Percentiles rank a stretch among this genome's conserved stretches.
Evolutionary conservation across 2,329 filamentous ascomycete genomes (phyloP).

Genomic region (Bipolaris zeicola): DNA sequence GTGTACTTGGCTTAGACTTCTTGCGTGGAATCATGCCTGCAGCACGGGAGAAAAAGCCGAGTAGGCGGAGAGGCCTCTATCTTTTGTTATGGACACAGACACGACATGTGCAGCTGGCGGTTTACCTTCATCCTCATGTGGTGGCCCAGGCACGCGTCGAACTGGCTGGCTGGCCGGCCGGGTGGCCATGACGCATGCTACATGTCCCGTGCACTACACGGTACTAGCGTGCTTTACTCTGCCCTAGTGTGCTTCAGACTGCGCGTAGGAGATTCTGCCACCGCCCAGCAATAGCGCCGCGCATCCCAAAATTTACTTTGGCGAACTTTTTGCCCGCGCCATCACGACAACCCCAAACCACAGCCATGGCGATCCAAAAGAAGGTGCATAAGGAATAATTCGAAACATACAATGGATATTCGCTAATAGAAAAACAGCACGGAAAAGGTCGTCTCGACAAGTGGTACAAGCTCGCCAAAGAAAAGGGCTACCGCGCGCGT

Average conservation of each 20-base stretch:
- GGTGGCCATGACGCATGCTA: slow-evolving; percentile 28
- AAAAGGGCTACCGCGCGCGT: slow-evolving; percentile 94
- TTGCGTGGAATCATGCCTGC: slow-evolving; percentile 49
- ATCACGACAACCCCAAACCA: slow-evolving; percentile 25
- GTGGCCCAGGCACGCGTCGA: slow-evolving; percentile 17
- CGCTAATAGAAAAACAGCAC: slow-evolving; percentile 59
- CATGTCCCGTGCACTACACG: slow-evolving; percentile 13
- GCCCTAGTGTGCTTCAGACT: slow-evolving; percentile 12
- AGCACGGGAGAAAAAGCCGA: slow-evolving; percentile 15
- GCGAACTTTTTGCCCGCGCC: slow-evolving; percentile 25
- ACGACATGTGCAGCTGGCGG: slow-evolving; percentile 12
- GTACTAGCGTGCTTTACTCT: slow-evolving; percentile 12
- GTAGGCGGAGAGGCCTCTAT: slow-evolving; percentile 28
- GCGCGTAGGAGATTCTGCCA: slow-evolving; percentile 22
- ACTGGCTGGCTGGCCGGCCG: slow-evolving; percentile 8
- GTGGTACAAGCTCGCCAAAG: slow-evolving; percentile 98
- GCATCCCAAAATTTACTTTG: slow-evolving; percentile 26
- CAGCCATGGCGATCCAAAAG: slow-evolving; percentile 90
- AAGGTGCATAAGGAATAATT: slow-evolving; percentile 60
- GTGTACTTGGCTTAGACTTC: slow-evolving; percentile 49
- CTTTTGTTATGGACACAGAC: slow-evolving; percentile 12
- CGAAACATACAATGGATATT: background rate
- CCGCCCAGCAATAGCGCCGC: slow-evolving; percentile 18
- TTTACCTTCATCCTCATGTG: slow-evolving; percentile 26
- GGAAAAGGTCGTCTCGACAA: slow-evolving; percentile 98